Percentiles rank a stretch among this genome's conserved stretches.
These are phyloP conservation scores for Quercus wislizeni DNA, from an alignment of 306 rosid species.

Conservation along the genomic window DNA sequence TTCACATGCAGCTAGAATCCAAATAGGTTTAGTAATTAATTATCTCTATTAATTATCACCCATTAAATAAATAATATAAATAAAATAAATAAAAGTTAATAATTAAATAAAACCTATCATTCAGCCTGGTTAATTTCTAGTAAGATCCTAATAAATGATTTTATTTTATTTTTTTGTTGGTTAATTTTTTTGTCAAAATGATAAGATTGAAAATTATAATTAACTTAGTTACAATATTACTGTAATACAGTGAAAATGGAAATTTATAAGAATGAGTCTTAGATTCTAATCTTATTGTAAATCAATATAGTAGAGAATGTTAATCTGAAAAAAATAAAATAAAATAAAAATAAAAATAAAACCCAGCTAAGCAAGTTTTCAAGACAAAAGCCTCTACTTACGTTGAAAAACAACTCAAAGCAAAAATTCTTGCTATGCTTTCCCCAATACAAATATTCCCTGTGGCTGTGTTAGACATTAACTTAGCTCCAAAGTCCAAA, in stretches of 20 bases:
- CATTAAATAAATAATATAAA: too few relatives aligned
- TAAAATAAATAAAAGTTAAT: too few relatives aligned
- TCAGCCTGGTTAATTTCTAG: too few relatives aligned
- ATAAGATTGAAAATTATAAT: not conserved
- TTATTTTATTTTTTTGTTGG: not conserved
- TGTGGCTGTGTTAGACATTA: not conserved
- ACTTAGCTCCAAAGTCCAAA: slow-evolving; percentile 9
- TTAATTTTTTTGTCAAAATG: not conserved
- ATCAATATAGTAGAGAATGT: not conserved
- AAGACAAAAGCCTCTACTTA: not conserved
- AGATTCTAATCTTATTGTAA: not conserved
- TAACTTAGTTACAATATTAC: not conserved
- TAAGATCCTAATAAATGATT: not conserved
- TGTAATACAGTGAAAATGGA: not conserved
- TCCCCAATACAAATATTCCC: slow-evolving; percentile 16
- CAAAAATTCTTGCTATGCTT: not conserved
- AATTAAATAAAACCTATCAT: too few relatives aligned
- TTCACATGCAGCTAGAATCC: too few relatives aligned
- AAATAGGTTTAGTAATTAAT: too few relatives aligned
- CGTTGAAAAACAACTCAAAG: not conserved
- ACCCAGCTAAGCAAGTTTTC: not conserved
- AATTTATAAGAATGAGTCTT: not conserved
- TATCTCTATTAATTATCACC: too few relatives aligned
- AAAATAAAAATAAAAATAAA: not conserved
- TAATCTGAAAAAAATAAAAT: not conserved